Evolutionary conservation across 2,329 filamentous ascomycete species (phyloP), one percentile per base, ranked within the genome.

Genomic region (Clarireedia homoeocarpa): DNA sequence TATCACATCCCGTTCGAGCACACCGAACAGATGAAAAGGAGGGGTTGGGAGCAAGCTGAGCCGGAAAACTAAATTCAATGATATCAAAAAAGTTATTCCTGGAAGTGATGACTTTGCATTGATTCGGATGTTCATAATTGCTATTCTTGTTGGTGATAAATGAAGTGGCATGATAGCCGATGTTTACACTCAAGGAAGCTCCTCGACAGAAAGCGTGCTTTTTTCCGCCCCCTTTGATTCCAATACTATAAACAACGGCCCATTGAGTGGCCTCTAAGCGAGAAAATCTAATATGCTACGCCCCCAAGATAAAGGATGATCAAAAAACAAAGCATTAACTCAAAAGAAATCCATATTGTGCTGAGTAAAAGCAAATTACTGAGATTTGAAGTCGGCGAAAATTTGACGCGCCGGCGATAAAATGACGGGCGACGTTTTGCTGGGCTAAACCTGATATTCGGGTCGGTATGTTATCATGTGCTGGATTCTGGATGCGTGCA

Each of bases 251-350:
- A 51, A 49, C 17, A 49, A 34, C n/a, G 44, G 44, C 51, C n/a
- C 23, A n/a, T 49, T 46, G 23, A 54, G 48, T 24, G 52, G 34
- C 12, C 34, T 12, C 48, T 34, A 54, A 54, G 52, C 52, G 52
- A 54, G 52, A 42, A 34, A 54, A n/a, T 40, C n/a, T 39, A 38
- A 2, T 20, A 14, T 49, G 27, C 34, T 49, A n/a, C 52, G 52
- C 52, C 52, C 45, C 52, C 45, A 54, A 49, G 34, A 53, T 48
- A 48, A 53, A 23, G 38, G 42, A 30, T 23, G 17, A 54, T 49
- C 24, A 48, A 49, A 12, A 40, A 34, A 39, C 6, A 23, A 20
- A 15, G 2, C 36, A 48, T 15, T 5, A 12, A 15, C 30, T 48
- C 26, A 10, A 12, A 17, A 36, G 5, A 20, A 3, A n/a, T 20